Evolutionary conservation across 177 flowering plant genomes (phyloP).

Genomic region (Telopea speciosissima): DNA sequence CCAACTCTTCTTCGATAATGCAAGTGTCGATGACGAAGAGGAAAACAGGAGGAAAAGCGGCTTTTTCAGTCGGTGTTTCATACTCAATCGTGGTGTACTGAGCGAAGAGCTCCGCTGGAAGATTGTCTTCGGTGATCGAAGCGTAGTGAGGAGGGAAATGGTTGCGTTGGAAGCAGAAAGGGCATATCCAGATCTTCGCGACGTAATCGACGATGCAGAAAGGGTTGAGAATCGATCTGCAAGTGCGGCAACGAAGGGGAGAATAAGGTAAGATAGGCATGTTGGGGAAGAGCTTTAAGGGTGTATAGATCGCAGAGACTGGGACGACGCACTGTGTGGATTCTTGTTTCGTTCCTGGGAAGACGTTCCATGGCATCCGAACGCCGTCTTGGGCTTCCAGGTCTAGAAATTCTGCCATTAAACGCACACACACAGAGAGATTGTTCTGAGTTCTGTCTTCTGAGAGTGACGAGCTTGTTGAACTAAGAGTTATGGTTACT

Average conservation of each 20-base stretch:
- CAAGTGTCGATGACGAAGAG: slow-evolving; percentile 84
- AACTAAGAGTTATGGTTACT: too few relatives aligned
- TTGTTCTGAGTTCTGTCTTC: too few relatives aligned
- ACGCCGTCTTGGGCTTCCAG: slow-evolving; percentile 72
- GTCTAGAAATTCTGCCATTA: slow-evolving; percentile 70
- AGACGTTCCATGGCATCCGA: slow-evolving; percentile 93
- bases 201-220: slow-evolving; percentile 69
- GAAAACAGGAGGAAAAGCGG: slow-evolving; percentile 46
- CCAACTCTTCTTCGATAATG: slow-evolving; percentile 83
- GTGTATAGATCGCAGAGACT: slow-evolving; percentile 78
- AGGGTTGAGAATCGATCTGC: slow-evolving; percentile 87
- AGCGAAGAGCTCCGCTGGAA: slow-evolving; percentile 91
- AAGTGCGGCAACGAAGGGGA: slow-evolving; percentile 86
- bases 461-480: too few relatives aligned
- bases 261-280: slow-evolving; percentile 64
- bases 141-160: slow-evolving; percentile 76
- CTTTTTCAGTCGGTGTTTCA: slow-evolving; percentile 22
- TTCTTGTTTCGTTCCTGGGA: slow-evolving; percentile 82
- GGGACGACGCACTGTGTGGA: slow-evolving; percentile 60
- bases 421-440: neutral
- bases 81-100: slow-evolving; percentile 89
- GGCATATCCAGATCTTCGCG: slow-evolving; percentile 96
- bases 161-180: slow-evolving; percentile 79
- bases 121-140: slow-evolving; percentile 64
- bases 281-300: slow-evolving; percentile 45